A percentile compares a stretch with the other conserved stretches of the same genome.
Evolutionary conservation across 2,329 filamentous ascomycete species (phyloP).

Genomic region (Colletotrichum horii): DNA sequence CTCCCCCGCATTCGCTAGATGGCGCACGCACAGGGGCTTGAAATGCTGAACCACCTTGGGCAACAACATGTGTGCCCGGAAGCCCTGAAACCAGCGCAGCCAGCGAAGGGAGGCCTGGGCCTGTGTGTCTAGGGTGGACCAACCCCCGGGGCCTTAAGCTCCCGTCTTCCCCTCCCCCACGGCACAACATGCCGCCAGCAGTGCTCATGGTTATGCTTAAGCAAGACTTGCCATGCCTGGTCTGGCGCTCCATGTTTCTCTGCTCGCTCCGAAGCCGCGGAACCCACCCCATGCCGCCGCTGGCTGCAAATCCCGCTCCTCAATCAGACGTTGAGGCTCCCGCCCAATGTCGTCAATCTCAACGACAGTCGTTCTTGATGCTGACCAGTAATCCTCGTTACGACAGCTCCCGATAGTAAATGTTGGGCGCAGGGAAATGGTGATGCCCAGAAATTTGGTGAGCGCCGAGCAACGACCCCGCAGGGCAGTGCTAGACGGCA

Average conservation of each 20-base stretch:
- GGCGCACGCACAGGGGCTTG: background rate
- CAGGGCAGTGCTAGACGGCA: slow-evolving; percentile 18
- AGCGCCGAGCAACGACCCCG: slow-evolving; percentile 13
- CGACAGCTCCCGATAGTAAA: background rate
- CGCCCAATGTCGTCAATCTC: slow-evolving; percentile 5
- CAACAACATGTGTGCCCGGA: background rate
- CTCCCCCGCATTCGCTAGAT: background rate
- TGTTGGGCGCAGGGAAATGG: background rate
- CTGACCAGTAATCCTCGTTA: background rate
- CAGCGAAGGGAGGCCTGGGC: background rate
- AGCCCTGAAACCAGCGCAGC: background rate
- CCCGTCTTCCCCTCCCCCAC: background rate
- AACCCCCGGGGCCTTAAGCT: background rate
- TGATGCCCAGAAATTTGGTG: slow-evolving; percentile 10
- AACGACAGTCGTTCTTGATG: slow-evolving; percentile 4
- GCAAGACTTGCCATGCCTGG: background rate
- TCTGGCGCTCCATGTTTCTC: background rate
- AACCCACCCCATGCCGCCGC: background rate
- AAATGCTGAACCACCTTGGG: background rate
- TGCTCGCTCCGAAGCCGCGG: background rate
- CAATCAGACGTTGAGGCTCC: slow-evolving; percentile 15
- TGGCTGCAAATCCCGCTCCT: background rate
- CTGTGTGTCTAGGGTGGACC: background rate
- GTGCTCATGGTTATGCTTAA: background rate
- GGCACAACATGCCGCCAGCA: background rate